phyloP scores from a whole-genome alignment of 2,329 filamentous ascomycete species.

The Xylariaceae sp. region DNA sequence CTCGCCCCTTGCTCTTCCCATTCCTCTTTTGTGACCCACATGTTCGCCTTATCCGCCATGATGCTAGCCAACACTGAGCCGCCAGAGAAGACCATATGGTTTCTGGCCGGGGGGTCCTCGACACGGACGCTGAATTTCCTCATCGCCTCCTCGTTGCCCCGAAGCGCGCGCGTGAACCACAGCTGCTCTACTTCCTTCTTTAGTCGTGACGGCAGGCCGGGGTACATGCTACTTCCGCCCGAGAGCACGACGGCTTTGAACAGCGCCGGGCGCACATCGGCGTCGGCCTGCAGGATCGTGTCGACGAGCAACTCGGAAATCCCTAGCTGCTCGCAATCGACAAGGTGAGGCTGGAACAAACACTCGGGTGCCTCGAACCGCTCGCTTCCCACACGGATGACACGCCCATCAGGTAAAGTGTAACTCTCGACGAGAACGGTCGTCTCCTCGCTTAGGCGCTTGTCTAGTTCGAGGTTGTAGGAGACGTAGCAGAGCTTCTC shows the following conservation, averaged over 20 bases:
- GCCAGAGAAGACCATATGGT: conserved; percentile 99
- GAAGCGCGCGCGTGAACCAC: conserved; percentile 88
- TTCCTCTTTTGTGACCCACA: conserved; percentile 98
- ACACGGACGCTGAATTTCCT: conserved; percentile 99
- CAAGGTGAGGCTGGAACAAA: conserved; percentile 95
- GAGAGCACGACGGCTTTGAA: conserved; percentile 98
- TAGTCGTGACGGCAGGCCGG: conserved; percentile 84
- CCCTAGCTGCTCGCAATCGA: conserved; percentile 94
- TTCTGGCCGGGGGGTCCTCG: conserved; percentile 90
- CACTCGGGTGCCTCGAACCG: conserved; percentile 97
- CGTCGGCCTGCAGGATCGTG: conserved; percentile 93
- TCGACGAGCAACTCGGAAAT: conserved; percentile 98
- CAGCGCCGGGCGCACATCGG: conserved; percentile 87
- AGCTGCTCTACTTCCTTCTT: conserved; percentile 99
- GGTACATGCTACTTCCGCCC: conserved; percentile 98
- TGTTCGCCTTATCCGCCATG: conserved; percentile 97
- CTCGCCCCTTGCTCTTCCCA: conserved; percentile 90
- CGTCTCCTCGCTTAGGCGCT: conserved; percentile 93
- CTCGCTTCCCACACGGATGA: conserved; percentile 94
- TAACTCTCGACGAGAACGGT: conserved; percentile 97
- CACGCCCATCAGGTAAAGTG: conserved; percentile 91
- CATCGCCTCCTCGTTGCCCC: conserved; percentile 86
- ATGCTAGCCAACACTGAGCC: conserved; percentile 96
- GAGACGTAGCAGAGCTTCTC: conserved; percentile 99
- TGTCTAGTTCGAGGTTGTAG: conserved; percentile 94